phyloP scores from a whole-genome alignment of 2,329 filamentous ascomycete species.

The Fusarium goolgardi region DNA sequence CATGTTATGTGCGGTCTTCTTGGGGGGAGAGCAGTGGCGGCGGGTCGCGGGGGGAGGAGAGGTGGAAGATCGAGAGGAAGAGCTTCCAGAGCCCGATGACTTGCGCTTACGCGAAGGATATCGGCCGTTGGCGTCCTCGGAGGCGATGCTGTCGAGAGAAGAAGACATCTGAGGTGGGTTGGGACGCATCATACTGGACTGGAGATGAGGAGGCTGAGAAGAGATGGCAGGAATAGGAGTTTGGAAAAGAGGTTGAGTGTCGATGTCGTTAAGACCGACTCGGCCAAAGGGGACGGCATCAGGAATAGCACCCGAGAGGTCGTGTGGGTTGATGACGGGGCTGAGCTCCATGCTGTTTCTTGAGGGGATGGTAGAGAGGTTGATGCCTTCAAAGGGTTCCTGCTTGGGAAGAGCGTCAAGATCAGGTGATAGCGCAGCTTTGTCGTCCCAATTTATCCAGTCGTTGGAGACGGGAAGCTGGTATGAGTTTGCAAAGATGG shows the following conservation, averaged over 20 bases:
- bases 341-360: slow-evolving; percentile 47
- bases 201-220: slow-evolving; percentile 41
- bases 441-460: slow-evolving; percentile 47
- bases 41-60: slow-evolving; percentile 51
- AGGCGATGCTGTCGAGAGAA: slow-evolving; percentile 18
- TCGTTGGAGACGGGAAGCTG: slow-evolving; percentile 47
- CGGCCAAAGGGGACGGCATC: slow-evolving; percentile 46
- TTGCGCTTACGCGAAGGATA: slow-evolving; percentile 51
- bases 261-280: slow-evolving; percentile 47
- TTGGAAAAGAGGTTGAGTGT: slow-evolving; percentile 46
- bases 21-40: slow-evolving; percentile 56
- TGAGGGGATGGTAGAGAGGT: slow-evolving; percentile 44
- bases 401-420: slow-evolving; percentile 46
- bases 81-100: slow-evolving; percentile 48
- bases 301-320: slow-evolving; percentile 43
- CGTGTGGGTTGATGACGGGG: slow-evolving; percentile 47
- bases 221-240: slow-evolving; percentile 47
- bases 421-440: slow-evolving; percentile 46
- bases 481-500: slow-evolving; percentile 46
- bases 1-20: slow-evolving; percentile 96
- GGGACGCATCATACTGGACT: slow-evolving; percentile 40
- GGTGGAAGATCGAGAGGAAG: slow-evolving; percentile 54
- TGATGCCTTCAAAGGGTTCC: slow-evolving; percentile 46
- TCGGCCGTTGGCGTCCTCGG: slow-evolving; percentile 40
- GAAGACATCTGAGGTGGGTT: slow-evolving; percentile 40